Evolutionary conservation across 371 early-diverging fungal species (phyloP), one percentile per base, ranked within the genome.

Genomic region (Lichtheimia ornata): DNA sequence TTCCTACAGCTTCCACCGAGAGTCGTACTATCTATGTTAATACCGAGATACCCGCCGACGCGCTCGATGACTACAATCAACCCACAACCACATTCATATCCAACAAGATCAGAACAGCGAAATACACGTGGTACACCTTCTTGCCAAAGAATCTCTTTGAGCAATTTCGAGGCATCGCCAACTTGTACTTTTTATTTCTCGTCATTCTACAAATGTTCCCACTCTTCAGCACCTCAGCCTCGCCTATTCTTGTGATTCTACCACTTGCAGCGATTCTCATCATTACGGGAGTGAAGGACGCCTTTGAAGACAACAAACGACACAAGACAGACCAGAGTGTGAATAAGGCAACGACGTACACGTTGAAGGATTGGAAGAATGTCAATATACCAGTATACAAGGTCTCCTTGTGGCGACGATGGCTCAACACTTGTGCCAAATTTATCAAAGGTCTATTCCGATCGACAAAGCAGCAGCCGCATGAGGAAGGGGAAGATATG

Each of bases 281-380:
- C 42, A 71, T 94, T 28, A 95, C 97, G 17, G 95, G 95, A 43
- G 84, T 89, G 47, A 99, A 99, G 71, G 98, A 98, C 64, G 98
- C 87, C 11, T 77, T 95, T 28, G 98, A 98, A 64, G 99, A 99
- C 66, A 89, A 89, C 72, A 91, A 91, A 57, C 89, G 99, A 25
- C 93, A 96, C 65, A 75, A 86, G 58, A 88, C 92, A 24, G 96
- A 96, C 69, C 77, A 85, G 56, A 83, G 84, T 51, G 90, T 93
- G 53, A 97, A 88, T 66, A 82, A 80, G 28, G 76, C 87, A 0
- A 71, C 72, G 18, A 81, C 86, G 14, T 69, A 74, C 52, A 76
- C 87, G 20, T 65, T 89, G 2, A 2, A 12, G 5, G 51, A 76
- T 18, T 88, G 86, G 87, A 73, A 67, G 24, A 88, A 89, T 54